phyloP scores from a whole-genome alignment of 805 yeast genomes.

The Zygoascus tannicola region DNA sequence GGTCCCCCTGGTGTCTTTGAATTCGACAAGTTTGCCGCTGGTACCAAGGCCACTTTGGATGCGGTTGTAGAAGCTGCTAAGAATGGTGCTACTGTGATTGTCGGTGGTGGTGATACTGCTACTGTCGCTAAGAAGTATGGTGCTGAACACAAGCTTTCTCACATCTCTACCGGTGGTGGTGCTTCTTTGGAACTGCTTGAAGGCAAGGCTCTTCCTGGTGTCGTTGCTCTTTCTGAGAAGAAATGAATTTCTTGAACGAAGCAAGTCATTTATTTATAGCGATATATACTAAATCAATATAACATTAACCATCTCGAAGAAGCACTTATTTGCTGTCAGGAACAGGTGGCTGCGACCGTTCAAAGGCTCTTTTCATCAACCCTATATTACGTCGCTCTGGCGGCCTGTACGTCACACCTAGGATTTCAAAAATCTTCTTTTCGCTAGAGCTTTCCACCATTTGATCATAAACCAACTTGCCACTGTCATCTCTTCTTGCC shows the following conservation, averaged over 20 bases:
- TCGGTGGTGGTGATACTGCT: conserved; percentile 99
- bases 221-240: conserved; percentile 78
- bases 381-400: conserved; percentile 28
- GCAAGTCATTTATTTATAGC: no score
- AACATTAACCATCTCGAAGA: no score
- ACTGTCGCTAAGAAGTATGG: conserved; percentile 97
- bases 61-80: conserved; percentile 81
- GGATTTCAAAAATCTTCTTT: conserved; percentile 34
- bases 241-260: not conserved
- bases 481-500: conserved; percentile 7
- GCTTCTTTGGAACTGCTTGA: conserved; percentile 97
- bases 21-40: conserved; percentile 82
- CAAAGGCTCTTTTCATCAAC: conserved; percentile 3
- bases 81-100: conserved; percentile 88
- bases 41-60: conserved; percentile 84
- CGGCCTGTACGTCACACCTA: conserved; percentile 33
- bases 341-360: not conserved
- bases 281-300: no score
- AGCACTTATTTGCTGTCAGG: not conserved
- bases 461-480: conserved; percentile 11
- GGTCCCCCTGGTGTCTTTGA: conserved; percentile 99
- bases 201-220: conserved; percentile 99
- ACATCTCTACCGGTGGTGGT: conserved; percentile 99
- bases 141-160: conserved; percentile 91
- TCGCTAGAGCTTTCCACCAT: conserved; percentile 39